Evolutionary conservation across 1,139 yeast species (phyloP), one percentile per base, ranked within the genome.

Genomic region (Maudiozyma humilis): DNA sequence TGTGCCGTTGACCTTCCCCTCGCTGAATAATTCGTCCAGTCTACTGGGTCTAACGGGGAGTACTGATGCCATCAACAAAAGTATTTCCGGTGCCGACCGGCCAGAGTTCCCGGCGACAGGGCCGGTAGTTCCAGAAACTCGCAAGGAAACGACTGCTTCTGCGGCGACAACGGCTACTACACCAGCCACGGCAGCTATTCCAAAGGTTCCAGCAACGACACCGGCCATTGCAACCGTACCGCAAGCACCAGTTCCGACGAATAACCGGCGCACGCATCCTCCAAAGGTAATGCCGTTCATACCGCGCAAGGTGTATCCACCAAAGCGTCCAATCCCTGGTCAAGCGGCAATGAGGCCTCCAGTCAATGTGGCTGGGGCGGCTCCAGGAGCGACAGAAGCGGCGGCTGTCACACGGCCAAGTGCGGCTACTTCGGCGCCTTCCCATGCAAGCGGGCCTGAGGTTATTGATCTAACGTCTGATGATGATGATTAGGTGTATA

Each of bases 381-480:
- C 36, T 5, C 17, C 19, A 14, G 16, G 32, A 30, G 32, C 15
- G 14, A 16, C 14, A 30, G 15, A 14, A 17, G n/a, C 7, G 18
- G 36, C 18, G 5, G 25, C 18, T 34, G 36, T 23, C 3, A 8
- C 12, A 1, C 25, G 10, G n/a, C 18, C 16, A 8, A 16, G 36
- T 33, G 13, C 7, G 10, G 36, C 23, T 18, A 15, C 10, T 15
- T 12, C 36, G 5, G 23, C 4, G 10, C 41, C 40, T 19, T 34
- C 32, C 30, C 15, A n/a, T 32, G 47, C 44, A 19, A 20, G 15
- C 32, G 46, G 45, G 20, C 45, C 44, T 36, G 59, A 52, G 32
- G 40, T 57, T 23, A 55, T 59, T 41, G 63, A 59, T 46, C 42
- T 59, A 35, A 59, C 63, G 10, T 57, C 62, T 12, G 62, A 57